phyloP scores from a whole-genome alignment of 805 yeast species.

The Saccharomyces mikatae region DNA sequence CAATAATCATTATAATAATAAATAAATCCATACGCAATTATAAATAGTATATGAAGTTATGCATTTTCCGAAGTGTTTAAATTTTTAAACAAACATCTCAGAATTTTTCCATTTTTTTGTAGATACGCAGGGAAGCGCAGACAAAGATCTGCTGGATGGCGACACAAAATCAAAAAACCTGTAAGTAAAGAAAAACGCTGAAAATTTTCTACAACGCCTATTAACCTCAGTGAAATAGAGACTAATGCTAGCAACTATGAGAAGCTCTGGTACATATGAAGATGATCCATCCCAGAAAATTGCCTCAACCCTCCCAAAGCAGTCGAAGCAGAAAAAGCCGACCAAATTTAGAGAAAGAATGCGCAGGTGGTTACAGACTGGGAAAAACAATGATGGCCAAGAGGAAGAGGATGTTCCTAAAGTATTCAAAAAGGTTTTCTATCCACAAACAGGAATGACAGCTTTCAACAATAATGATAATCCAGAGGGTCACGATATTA shows the following conservation, averaged over 20 bases:
- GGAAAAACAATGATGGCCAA: background rate
- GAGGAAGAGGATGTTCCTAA: background rate
- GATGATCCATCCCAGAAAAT: background rate
- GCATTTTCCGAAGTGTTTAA: background rate
- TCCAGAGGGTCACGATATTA: background rate
- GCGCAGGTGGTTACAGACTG: background rate
- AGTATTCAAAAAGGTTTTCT: background rate
- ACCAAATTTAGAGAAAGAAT: background rate
- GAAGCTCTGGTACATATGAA: background rate
- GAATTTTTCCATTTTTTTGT: background rate
- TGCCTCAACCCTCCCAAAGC: background rate
- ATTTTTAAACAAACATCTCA: background rate
- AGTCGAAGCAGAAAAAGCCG: background rate
- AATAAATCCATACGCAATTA: background rate
- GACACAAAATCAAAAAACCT: background rate
- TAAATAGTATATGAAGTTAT: background rate
- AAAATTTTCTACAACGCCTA: background rate
- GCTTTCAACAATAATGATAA: background rate
- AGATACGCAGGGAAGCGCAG: background rate
- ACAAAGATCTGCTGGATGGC: background rate
- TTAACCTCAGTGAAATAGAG: background rate
- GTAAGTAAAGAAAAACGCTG: background rate
- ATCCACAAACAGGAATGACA: background rate
- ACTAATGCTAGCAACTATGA: background rate
- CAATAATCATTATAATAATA: no score